phyloP scores from a whole-genome alignment of 306 rosid species.

The Clitoria ternatea region DNA sequence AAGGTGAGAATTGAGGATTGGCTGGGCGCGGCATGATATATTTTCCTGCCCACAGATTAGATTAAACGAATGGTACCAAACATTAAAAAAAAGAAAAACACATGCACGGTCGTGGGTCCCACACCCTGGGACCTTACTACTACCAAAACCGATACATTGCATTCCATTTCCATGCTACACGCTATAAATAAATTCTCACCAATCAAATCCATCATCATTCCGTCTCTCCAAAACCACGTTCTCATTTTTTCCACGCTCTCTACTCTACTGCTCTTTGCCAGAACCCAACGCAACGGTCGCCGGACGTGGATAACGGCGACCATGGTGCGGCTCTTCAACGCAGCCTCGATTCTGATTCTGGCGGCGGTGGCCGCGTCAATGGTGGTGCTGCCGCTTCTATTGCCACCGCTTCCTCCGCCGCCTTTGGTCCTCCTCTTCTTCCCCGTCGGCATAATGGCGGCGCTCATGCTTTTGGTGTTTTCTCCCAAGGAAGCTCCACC shows the following conservation, averaged over 20 bases:
- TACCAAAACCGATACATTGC: neutral
- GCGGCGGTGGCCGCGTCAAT: slow-evolving; percentile 41
- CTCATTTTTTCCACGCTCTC: neutral
- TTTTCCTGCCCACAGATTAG: neutral
- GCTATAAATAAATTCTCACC: neutral
- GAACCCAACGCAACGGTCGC: neutral
- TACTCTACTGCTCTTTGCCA: neutral
- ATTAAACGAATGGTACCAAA: neutral
- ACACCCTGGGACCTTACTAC: neutral
- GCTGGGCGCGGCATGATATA: no score
- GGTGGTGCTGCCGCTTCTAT: slow-evolving; percentile 52
- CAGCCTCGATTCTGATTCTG: slow-evolving; percentile 35
- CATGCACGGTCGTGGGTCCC: neutral
- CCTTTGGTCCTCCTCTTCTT: slow-evolving; percentile 57
- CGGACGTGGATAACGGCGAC: neutral
- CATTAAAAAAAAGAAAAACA: no score
- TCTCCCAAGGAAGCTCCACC: slow-evolving; percentile 15
- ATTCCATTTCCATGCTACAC: no score
- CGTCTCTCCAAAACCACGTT: neutral
- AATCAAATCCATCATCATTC: neutral
- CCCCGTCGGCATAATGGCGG: slow-evolving; percentile 64
- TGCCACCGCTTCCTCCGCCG: slow-evolving; percentile 81
- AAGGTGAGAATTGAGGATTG: no score
- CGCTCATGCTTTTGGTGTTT: slow-evolving; percentile 54
- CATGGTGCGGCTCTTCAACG: slow-evolving; percentile 44